Evolutionary conservation across 2,329 filamentous ascomycete species (phyloP), one percentile per base, ranked within the genome.

Genomic region (Cryphonectria parasitica): DNA sequence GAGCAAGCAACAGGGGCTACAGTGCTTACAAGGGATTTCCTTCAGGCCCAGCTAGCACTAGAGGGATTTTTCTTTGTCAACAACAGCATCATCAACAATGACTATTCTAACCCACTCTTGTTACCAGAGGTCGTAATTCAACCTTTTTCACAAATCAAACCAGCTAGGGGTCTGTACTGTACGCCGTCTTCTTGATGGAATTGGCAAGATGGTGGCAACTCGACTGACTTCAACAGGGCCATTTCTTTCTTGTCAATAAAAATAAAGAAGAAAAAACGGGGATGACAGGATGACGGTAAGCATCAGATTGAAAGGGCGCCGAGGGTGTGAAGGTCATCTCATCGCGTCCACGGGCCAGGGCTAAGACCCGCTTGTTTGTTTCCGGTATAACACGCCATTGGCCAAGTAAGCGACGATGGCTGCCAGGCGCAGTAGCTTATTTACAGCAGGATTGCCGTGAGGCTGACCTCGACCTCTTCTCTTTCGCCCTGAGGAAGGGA

Each of bases 301-400:
- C 58, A 61, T 41, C 25, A 17, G 25, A 36, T 13, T 28, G 2
- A 22, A 45, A 11, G 6, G 43, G 25, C 28, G 45, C 43, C 36
- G 64, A 65, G 64, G 56, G 56, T 60, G 56, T 22, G 28, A 36
- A 66, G 64, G 28, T 15, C 34, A 58, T 41, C 49, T n/a, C 10
- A 43, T 41, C 4, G 19, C 64, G 43, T 54, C n/a, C n/a, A n/a
- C n/a, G n/a, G n/a, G n/a, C n/a, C 52, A 66, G 64, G 41, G 45
- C 45, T 54, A 25, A 34, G 54, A 62, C 54, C 54, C 54, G 36
- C 41, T 34, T 5, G 36, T 56, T 39, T 52, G 64, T 10, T 2
- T 31, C 60, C 25, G 62, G 52, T 56, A 67, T 66, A 64, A 58
- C 69, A 54, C 61, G 58, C 70, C n/a, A 72, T 72, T 70, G 65